phyloP scores from a whole-genome alignment of 192 early-diverging fungal genomes.

The Gryganskiella cystojenkinii region DNA sequence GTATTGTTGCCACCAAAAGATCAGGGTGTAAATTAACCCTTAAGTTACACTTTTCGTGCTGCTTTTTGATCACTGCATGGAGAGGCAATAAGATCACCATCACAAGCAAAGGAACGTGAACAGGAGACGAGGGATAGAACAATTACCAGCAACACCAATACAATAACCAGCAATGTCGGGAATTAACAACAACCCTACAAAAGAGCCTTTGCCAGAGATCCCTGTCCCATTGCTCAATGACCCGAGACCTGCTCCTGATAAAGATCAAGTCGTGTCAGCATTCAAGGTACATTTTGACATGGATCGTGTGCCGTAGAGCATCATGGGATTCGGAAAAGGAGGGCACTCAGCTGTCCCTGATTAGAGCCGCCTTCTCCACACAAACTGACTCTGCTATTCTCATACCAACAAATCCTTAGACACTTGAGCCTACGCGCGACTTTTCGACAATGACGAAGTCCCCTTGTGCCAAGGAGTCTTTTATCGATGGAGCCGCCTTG shows the following conservation, averaged over 20 bases:
- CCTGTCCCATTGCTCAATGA: conserved; percentile 42
- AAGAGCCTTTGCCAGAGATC: conserved; percentile 38
- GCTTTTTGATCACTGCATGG: background rate
- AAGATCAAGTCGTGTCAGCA: conserved; percentile 45
- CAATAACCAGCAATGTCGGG: conserved; percentile 21
- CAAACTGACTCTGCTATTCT: background rate
- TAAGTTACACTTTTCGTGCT: background rate
- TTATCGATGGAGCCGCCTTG: conserved; percentile 39
- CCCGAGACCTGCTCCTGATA: conserved; percentile 33
- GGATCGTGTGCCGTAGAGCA: background rate
- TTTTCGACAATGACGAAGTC: conserved; percentile 47
- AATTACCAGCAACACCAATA: no score
- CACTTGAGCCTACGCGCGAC: conserved; percentile 38
- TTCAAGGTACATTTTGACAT: conserved; percentile 31
- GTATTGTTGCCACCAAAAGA: no score
- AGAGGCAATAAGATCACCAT: no score
- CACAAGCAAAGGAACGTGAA: no score
- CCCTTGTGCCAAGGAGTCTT: conserved; percentile 46
- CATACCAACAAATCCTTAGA: conserved; percentile 7
- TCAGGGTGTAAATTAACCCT: no score
- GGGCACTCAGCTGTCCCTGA: background rate
- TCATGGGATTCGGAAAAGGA: background rate
- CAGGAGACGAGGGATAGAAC: background rate
- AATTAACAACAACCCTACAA: conserved; percentile 29
- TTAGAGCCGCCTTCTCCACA: background rate